Evolutionary conservation across 2,329 filamentous ascomycete genomes (phyloP).

Genomic region (Penicillium brasilianum): DNA sequence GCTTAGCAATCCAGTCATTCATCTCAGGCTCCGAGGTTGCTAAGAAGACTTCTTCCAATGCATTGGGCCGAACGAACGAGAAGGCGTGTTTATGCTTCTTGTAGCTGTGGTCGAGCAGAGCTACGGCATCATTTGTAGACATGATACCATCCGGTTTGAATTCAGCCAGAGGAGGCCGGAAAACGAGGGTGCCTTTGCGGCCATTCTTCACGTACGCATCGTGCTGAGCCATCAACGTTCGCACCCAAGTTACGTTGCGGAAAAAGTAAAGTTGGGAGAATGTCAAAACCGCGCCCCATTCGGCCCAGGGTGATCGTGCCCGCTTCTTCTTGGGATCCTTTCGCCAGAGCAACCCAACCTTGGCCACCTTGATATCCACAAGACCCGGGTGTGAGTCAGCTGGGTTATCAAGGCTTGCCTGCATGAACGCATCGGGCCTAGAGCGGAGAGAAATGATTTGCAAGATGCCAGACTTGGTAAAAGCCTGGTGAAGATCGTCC

Average conservation of each 20-base stretch:
- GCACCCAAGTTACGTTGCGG: conserved; percentile 90
- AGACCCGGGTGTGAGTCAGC: conserved; percentile 87
- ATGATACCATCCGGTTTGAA: conserved; percentile 95
- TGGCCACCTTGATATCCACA: conserved; percentile 96
- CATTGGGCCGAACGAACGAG: conserved; percentile 82
- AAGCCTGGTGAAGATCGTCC: conserved; percentile 81
- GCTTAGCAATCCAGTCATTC: conserved; percentile 94
- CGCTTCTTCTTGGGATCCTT: conserved; percentile 95
- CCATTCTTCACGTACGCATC: conserved; percentile 80
- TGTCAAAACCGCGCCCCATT: conserved; percentile 96
- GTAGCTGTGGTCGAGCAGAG: conserved; percentile 82
- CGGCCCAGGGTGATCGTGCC: conserved; percentile 93
- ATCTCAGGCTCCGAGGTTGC: conserved; percentile 89
- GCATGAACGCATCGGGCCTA: conserved; percentile 93
- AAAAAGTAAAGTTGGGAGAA: conserved; percentile 98
- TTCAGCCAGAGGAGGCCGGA: conserved; percentile 84
- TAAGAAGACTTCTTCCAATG: conserved; percentile 86
- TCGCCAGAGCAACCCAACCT: conserved; percentile 91
- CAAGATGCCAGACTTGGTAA: conserved; percentile 87
- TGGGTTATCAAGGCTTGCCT: conserved; percentile 82
- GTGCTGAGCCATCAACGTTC: conserved; percentile 85
- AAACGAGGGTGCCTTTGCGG: conserved; percentile 77
- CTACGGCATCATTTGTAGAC: conserved; percentile 91
- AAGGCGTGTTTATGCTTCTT: conserved; percentile 95
- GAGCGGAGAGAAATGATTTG: conserved; percentile 96